Conservation (phyloP, 176 grass and related monocot species). For the Thinopyrum elongatum region DNA sequence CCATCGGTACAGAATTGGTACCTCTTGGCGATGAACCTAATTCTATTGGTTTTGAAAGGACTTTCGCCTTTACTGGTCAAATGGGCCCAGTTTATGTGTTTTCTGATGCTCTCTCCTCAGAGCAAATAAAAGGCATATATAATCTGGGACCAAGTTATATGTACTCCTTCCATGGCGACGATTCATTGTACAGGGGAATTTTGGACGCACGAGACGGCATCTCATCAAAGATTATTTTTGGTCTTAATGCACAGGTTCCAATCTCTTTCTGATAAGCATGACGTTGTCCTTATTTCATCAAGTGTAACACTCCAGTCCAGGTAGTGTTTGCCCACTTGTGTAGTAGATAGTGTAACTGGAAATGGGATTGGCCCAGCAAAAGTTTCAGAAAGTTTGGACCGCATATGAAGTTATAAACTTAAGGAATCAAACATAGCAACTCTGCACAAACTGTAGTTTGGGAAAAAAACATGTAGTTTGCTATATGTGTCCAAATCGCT, state of each 20-base stretch:
- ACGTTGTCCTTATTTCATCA: conserved; percentile 20
- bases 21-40: conserved; percentile 71
- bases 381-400: conserved; percentile 1
- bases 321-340: neutral
- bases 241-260: conserved; percentile 87
- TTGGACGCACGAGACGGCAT: conserved; percentile 78
- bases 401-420: neutral
- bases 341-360: neutral
- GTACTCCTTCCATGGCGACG: conserved; percentile 94
- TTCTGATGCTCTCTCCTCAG: conserved; percentile 79
- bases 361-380: neutral
- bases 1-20: conserved; percentile 74
- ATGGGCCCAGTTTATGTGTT: conserved; percentile 96
- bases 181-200: conserved; percentile 64
- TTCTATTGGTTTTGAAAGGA: conserved; percentile 70
- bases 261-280: conserved; percentile 25
- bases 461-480: neutral
- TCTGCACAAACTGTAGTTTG: neutral
- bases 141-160: conserved; percentile 98
- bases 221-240: conserved; percentile 96
- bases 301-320: conserved; percentile 7
- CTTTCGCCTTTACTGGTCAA: conserved; percentile 85
- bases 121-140: conserved; percentile 95
- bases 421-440: conserved; percentile 5
- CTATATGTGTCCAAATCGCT: neutral